A percentile compares a stretch with the other conserved stretches of the same genome.
phyloP scores from a whole-genome alignment of 2,329 filamentous ascomycete species.

The Xylariaceae sp. region DNA sequence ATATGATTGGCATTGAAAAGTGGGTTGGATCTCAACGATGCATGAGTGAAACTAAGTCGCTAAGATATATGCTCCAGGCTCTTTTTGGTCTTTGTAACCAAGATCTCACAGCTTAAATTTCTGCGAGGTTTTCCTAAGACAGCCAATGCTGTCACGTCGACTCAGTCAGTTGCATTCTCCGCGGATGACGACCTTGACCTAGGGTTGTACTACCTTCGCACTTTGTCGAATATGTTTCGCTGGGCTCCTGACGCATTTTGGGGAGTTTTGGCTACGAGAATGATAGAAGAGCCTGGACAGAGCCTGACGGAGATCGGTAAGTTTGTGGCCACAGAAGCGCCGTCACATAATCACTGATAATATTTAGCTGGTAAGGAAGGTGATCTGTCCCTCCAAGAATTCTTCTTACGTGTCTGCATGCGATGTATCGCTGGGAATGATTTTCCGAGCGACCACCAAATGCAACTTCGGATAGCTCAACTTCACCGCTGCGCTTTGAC shows the following conservation, averaged over 20 bases:
- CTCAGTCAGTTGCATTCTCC: constrained; percentile 42
- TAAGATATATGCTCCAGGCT: constrained; percentile 47
- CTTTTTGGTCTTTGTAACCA: constrained; percentile 62
- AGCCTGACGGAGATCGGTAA: constrained; percentile 54
- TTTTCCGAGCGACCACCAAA: constrained; percentile 39
- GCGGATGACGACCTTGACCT: constrained; percentile 72
- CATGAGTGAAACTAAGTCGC: constrained; percentile 14
- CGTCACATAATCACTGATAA: constrained; percentile 33
- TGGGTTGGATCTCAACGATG: constrained; percentile 37
- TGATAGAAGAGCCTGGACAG: constrained; percentile 50
- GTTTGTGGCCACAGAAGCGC: constrained; percentile 34
- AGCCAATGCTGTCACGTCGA: constrained; percentile 29
- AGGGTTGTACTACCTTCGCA: constrained; percentile 76
- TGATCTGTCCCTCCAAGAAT: constrained; percentile 66
- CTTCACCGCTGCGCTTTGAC: constrained; percentile 72
- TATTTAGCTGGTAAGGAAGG: constrained; percentile 53
- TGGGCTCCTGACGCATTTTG: constrained; percentile 71
- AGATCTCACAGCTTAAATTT: constrained; percentile 59
- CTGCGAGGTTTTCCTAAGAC: constrained; percentile 41
- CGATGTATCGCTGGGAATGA: constrained; percentile 57
- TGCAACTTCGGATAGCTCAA: constrained; percentile 59
- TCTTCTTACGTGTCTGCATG: constrained; percentile 68
- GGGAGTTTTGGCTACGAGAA: constrained; percentile 68
- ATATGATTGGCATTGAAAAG: constrained; percentile 64
- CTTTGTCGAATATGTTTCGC: constrained; percentile 71